A percentile compares a stretch with the other conserved stretches of the same genome.
These are phyloP conservation scores for Actinomucor elegans DNA, from an alignment of 371 early-diverging fungal species.

Conservation along the genomic window DNA sequence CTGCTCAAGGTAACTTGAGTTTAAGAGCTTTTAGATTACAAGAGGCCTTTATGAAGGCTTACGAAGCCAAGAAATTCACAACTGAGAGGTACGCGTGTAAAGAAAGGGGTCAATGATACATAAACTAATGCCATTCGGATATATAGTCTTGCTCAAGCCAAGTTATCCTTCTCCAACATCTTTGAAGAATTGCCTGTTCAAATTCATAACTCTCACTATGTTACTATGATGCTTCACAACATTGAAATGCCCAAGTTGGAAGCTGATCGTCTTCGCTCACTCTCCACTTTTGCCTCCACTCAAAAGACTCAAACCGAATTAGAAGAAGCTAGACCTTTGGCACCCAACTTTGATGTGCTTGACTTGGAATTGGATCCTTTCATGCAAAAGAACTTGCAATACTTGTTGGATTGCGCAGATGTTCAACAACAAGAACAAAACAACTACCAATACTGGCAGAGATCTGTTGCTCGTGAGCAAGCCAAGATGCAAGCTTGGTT, in stretches of 20 bases:
- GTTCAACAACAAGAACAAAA: conserved; percentile 89
- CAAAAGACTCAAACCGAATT: conserved; percentile 37
- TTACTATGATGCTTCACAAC: conserved; percentile 80
- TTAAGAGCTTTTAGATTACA: conserved; percentile 89
- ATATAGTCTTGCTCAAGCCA: conserved; percentile 64
- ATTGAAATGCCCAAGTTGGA: conserved; percentile 61
- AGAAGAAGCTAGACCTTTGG: conserved; percentile 58
- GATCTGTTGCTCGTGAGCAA: conserved; percentile 87
- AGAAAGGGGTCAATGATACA: not conserved
- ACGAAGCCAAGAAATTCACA: conserved; percentile 85
- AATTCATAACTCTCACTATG: conserved; percentile 82
- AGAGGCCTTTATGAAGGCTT: conserved; percentile 83
- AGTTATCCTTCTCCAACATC: conserved; percentile 82
- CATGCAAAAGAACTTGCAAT: conserved; percentile 88
- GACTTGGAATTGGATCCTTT: conserved; percentile 80
- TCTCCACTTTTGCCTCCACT: conserved; percentile 45
- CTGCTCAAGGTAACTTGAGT: conserved; percentile 82
- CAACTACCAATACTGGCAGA: conserved; percentile 93
- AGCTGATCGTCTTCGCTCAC: conserved; percentile 45
- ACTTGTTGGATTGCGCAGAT: conserved; percentile 85
- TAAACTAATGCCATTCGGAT: not conserved
- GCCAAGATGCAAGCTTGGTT: conserved; percentile 66
- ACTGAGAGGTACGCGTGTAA: conserved; percentile 58
- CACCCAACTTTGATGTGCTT: conserved; percentile 82
- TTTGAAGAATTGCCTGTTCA: conserved; percentile 89